These are phyloP conservation scores for Isabelozyma gotoi DNA, from an alignment of 805 yeast species.

Conservation along the genomic window DNA sequence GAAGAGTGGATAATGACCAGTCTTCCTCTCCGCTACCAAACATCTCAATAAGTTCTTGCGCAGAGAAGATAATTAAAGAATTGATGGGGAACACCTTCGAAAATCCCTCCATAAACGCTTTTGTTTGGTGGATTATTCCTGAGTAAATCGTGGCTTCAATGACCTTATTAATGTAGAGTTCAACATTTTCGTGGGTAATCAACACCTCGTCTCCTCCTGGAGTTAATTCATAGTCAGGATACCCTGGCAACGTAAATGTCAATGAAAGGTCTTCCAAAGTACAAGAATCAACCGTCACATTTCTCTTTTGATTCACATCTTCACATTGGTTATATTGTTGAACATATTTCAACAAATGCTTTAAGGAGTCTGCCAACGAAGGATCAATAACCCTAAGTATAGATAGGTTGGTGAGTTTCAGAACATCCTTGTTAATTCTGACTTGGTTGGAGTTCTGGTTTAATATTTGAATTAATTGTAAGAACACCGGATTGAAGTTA, in stretches of 20 bases:
- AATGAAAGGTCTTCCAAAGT: constrained; percentile 56
- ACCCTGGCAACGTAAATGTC: constrained; percentile 77
- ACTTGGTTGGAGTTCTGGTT: constrained; percentile 13
- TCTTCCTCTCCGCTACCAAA: constrained; percentile 85
- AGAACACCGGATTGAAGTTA: constrained; percentile 68
- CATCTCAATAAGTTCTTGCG: constrained; percentile 68
- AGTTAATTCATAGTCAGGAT: constrained; percentile 55
- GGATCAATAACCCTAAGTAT: constrained; percentile 55
- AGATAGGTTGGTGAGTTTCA: constrained; percentile 29
- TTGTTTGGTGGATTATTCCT: constrained; percentile 67
- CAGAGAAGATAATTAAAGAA: constrained; percentile 68
- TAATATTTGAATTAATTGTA: constrained; percentile 51
- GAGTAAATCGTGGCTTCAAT: constrained; percentile 56
- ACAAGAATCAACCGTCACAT: constrained; percentile 30
- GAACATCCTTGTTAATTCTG: constrained; percentile 11
- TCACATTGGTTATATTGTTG: constrained; percentile 17
- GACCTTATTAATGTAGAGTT: constrained; percentile 54
- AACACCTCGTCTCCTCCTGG: constrained; percentile 52
- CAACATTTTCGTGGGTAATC: constrained; percentile 56
- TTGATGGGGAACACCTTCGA: constrained; percentile 77
- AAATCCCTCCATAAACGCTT: constrained; percentile 76
- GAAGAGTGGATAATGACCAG: constrained; percentile 70
- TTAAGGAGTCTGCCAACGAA: constrained; percentile 57
- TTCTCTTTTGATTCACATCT: constrained; percentile 11
- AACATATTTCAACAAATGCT: constrained; percentile 46